A percentile compares a stretch with the other conserved stretches of the same genome.
phyloP scores from a whole-genome alignment of 768 basidiomycete genomes.

The Calocybe gangraenosa region DNA sequence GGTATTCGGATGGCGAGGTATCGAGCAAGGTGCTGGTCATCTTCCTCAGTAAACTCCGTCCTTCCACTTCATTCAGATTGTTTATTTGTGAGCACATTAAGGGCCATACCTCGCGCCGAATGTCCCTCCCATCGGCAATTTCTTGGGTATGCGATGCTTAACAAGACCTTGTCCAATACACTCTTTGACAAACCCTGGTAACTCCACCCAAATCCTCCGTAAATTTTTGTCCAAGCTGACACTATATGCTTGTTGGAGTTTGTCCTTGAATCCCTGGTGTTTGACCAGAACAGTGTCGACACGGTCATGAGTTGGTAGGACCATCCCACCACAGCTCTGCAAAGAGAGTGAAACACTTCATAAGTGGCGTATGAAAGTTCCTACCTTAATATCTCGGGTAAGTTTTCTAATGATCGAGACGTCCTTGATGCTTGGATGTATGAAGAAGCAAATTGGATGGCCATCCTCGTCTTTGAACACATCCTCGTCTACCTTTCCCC shows the following conservation, averaged over 20 bases:
- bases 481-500: background rate
- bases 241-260: constrained; percentile 17
- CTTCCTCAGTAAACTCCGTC: constrained; percentile 29
- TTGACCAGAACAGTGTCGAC: constrained; percentile 24
- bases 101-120: no score
- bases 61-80: constrained; percentile 16
- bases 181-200: constrained; percentile 13
- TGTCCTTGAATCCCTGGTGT: constrained; percentile 5
- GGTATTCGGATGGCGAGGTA: constrained; percentile 35
- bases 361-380: constrained; percentile 1
- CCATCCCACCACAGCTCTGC: constrained; percentile 19
- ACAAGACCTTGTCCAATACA: constrained; percentile 13
- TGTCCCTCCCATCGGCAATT: constrained; percentile 18
- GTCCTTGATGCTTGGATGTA: constrained; percentile 28
- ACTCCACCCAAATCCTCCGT: constrained; percentile 18
- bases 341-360: background rate
- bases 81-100: background rate
- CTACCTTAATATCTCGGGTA: constrained; percentile 30
- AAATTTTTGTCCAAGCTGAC: constrained; percentile 4
- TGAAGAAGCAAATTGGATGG: constrained; percentile 25
- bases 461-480: constrained; percentile 23
- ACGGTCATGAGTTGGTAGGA: constrained; percentile 7
- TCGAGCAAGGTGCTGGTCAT: constrained; percentile 32
- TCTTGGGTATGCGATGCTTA: constrained; percentile 4
- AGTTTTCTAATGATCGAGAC: constrained; percentile 16